Percentiles rank a stretch among this genome's conserved stretches.
Conservation (phyloP, 2,329 filamentous ascomycete genomes). For the Lachnellula subtilissima region DNA sequence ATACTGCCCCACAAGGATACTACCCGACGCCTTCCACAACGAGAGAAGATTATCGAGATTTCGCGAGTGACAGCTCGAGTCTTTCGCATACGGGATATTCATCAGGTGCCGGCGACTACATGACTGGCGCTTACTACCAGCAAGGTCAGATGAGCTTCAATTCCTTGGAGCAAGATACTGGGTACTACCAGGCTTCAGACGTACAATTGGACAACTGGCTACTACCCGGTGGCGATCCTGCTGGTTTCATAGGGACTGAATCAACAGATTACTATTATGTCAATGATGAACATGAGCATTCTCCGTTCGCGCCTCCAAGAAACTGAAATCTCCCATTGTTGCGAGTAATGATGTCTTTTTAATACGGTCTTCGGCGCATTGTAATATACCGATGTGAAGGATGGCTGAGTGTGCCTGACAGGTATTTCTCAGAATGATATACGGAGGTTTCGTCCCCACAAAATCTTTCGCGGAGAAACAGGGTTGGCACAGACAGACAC, state of each 20-base stretch:
- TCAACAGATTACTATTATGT: constrained; percentile 18
- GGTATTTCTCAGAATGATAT: too few relatives aligned
- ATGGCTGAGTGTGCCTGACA: neutral
- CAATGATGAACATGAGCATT: constrained; percentile 7
- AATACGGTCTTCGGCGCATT: neutral
- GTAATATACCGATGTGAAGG: neutral
- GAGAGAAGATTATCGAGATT: constrained; percentile 10
- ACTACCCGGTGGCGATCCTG: constrained; percentile 13
- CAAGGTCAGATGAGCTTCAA: constrained; percentile 11
- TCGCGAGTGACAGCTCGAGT: constrained; percentile 3
- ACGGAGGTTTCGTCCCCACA: too few relatives aligned
- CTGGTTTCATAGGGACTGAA: constrained; percentile 14
- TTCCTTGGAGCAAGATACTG: constrained; percentile 7
- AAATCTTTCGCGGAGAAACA: neutral
- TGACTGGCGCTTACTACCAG: constrained; percentile 12
- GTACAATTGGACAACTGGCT: constrained; percentile 11
- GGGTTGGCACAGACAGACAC: neutral
- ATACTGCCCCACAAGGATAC: constrained; percentile 8
- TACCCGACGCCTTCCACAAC: constrained; percentile 7
- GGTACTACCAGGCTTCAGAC: constrained; percentile 9
- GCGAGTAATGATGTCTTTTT: neutral
- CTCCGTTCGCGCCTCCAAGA: neutral
- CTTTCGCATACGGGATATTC: constrained; percentile 5
- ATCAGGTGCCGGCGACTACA: constrained; percentile 4
- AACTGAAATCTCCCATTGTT: neutral